Evolutionary conservation across 768 basidiomycete genomes (phyloP), one percentile per base, ranked within the genome.

Genomic region (Amanita muscaria): DNA sequence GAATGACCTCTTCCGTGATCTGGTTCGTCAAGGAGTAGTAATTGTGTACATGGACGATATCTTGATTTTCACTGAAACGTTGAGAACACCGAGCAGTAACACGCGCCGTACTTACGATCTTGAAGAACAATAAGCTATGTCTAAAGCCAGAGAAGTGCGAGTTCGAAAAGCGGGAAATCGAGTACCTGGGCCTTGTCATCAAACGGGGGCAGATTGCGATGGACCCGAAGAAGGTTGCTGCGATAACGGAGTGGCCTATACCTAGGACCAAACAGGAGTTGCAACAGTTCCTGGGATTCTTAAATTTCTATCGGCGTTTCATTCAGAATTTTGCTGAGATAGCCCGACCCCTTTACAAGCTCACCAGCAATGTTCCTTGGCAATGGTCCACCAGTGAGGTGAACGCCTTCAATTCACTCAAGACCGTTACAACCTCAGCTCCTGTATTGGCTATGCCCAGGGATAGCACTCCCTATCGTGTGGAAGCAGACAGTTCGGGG

Each of bases 221-320:
- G 56, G 49, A 50, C n/a, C 44, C 50, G 2, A 41, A 45, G 15
- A 57, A 57, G 31, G 36, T 57, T 2, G 19, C 46, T 4, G 51
- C 52, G 1, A 36, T 55, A 1, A 6, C 19, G 3, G 21, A 19
- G 51, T 74, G 72, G 71, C 68, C 63, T 0, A 35, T 6, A 0
- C 69, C 70, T 0, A 36, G 16, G 0, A 56, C 22, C 1, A 55
- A 64, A 5, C 56, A 52, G 14, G 59, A 67, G 18, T 24, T 70
- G 0, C 66, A 65, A 44, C 55, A 53, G 0, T 74, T 73, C 49
- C 47, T 72, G 0, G 65, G 71, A 1, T 70, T 73, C 25, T 18
- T 51, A 0, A 63, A 64, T 25, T 67, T 64, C 30, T 65, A 56
- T 32, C 44, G 54, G 1, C 18, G 53, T 0, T 67, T 67, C 40